Evolutionary conservation across 1,139 yeast genomes (phyloP).

Genomic region (Yamadazyma trypodendri): DNA sequence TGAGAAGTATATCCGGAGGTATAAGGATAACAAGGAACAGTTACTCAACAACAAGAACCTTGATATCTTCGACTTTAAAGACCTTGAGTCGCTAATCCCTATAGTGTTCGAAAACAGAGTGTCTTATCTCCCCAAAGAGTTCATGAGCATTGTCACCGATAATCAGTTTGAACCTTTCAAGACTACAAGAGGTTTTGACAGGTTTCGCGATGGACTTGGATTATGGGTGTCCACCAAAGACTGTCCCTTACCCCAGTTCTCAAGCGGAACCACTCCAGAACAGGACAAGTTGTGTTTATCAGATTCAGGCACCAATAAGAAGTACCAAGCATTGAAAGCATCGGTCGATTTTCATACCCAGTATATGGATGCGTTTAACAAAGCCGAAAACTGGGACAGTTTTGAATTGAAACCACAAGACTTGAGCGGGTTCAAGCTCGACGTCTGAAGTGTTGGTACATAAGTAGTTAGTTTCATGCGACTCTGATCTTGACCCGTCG

Average conservation of each 20-base stretch:
- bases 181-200: constrained; percentile 6
- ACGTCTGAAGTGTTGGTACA: too few relatives aligned
- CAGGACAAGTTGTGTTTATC: constrained; percentile 13
- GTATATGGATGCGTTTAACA: constrained; percentile 12
- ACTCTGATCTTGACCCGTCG: constrained; percentile 2
- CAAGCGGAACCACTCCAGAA: constrained; percentile 8
- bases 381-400: constrained; percentile 2
- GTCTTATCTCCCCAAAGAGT: constrained; percentile 32
- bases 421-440: constrained; percentile 8
- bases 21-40: constrained; percentile 9
- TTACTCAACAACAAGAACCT: constrained; percentile 13
- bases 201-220: constrained; percentile 12
- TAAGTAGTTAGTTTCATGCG: neutral
- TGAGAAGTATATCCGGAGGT: constrained; percentile 11
- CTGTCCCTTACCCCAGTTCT: constrained; percentile 12
- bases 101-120: constrained; percentile 15
- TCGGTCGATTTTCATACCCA: constrained; percentile 9
- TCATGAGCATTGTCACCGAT: constrained; percentile 23
- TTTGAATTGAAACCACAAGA: constrained; percentile 11
- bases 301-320: constrained; percentile 2
- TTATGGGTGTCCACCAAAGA: constrained; percentile 13
- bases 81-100: constrained; percentile 13
- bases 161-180: constrained; percentile 26
- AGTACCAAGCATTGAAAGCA: constrained; percentile 6
- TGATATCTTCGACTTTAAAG: constrained; percentile 14